Evolutionary conservation across 805 yeast genomes (phyloP), one percentile per base, ranked within the genome.

Genomic region (Danielia reshetovae): DNA sequence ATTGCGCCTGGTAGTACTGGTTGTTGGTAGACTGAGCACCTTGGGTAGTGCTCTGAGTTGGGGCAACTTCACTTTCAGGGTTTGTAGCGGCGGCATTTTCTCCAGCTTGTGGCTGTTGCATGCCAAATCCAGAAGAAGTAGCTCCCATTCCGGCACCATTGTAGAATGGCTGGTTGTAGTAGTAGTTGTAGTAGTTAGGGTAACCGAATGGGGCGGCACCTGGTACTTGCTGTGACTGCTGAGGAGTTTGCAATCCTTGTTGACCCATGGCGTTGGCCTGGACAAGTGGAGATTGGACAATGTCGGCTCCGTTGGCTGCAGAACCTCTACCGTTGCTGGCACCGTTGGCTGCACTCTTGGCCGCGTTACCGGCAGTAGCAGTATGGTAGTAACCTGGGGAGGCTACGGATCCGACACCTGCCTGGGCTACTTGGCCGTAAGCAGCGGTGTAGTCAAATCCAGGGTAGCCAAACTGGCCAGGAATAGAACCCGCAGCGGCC

Each of bases 391-490:
- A 45, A 15, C 37, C 49, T 4, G 44, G 45, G 7, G 43, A 36
- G 10, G 29, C 38, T 24, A 35, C 35, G 7, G 44, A 35, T n/a
- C 46, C 49, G 35, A 45, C 40, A 5, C 40, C 48, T 11, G 32
- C 43, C 22, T 40, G 45, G 25, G 39, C 45, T 21, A 40, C 30
- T 36, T 57, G 63, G 32, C 54, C 59, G 48, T 65, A 65, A 24
- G 59, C 59, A 11, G 39, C 49, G 27, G 62, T 53, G 54, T 68
- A 68, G 47, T 68, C 74, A 29, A 58, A 52, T 18, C 68, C 69
- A 30, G 73, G 73, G 53, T 65, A 68, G 29, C 62, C 70, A 48
- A 59, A 68, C 48, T 62, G 69, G 27, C 62, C 68, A 36, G 72
- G 72, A 27, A 60, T 39, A 34, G 57, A 52, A 42, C 65, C 70